phyloP scores from a whole-genome alignment of 164 flowering plant genomes.

The Buxus sempervirens region DNA sequence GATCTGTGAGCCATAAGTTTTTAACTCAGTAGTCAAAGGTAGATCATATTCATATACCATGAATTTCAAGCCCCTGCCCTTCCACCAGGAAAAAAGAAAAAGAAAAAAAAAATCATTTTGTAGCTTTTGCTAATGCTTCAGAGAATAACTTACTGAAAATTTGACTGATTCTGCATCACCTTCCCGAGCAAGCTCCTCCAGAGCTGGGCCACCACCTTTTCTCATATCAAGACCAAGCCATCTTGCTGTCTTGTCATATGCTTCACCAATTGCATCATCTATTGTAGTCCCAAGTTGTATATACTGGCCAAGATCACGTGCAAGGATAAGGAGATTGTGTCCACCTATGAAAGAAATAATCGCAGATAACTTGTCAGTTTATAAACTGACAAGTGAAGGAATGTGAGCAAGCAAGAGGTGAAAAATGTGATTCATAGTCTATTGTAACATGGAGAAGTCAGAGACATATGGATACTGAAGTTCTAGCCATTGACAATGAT shows the following conservation, averaged over 20 bases:
- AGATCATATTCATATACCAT: neutral
- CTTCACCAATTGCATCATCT: slow-evolving; percentile 99
- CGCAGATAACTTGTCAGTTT: neutral
- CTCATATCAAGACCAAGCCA: slow-evolving; percentile 98
- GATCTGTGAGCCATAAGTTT: slow-evolving; percentile 32
- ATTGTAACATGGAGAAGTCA: too few species aligned
- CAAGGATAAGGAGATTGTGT: slow-evolving; percentile 91
- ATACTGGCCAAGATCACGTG: slow-evolving; percentile 87
- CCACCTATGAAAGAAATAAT: slow-evolving; percentile 56
- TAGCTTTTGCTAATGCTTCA: too few species aligned
- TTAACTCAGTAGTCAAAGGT: slow-evolving; percentile 7
- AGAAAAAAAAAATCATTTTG: too few species aligned
- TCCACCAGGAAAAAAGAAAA: too few species aligned
- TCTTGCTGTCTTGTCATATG: slow-evolving; percentile 95
- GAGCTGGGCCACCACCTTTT: slow-evolving; percentile 91
- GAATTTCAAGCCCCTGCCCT: too few species aligned
- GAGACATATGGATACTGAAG: too few species aligned
- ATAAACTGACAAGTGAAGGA: neutral
- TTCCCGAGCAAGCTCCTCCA: slow-evolving; percentile 87
- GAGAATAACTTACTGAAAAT: slow-evolving; percentile 38
- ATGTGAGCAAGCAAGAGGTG: neutral
- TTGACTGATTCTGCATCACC: slow-evolving; percentile 76
- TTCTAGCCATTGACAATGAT: too few species aligned
- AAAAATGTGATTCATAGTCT: too few species aligned
- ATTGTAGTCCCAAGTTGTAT: slow-evolving; percentile 95